A percentile compares a stretch with the other conserved stretches of the same genome.
phyloP scores from a whole-genome alignment of 2,329 filamentous ascomycete species.

The Didymella exigua region DNA sequence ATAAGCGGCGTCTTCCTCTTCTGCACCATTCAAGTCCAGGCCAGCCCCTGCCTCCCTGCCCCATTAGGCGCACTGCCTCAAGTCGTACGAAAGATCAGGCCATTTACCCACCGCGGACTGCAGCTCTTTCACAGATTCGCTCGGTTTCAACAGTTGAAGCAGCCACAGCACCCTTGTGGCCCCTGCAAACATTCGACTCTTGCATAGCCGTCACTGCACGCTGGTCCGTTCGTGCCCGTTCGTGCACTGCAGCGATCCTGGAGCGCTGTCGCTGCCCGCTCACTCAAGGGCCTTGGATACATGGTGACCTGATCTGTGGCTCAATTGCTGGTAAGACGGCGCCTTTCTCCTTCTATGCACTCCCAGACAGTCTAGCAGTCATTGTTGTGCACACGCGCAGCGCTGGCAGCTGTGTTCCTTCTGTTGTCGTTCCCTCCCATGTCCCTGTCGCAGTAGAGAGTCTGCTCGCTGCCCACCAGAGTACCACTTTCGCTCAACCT shows the following conservation, averaged over 20 bases:
- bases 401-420: background rate
- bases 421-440: conserved; percentile 2
- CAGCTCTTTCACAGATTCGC: conserved; percentile 8
- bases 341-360: conserved; percentile 9
- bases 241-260: conserved; percentile 6
- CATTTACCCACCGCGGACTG: conserved; percentile 12
- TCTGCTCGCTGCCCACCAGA: conserved; percentile 5
- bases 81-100: conserved; percentile 15
- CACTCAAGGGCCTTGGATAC: conserved; percentile 1
- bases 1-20: background rate
- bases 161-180: background rate
- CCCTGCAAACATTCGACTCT: conserved; percentile 11
- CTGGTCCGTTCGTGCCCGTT: conserved; percentile 2
- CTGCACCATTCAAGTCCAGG: background rate
- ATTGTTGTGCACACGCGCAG: background rate
- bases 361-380: background rate
- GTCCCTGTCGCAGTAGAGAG: conserved; percentile 10
- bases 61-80: conserved; percentile 3
- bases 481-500: background rate
- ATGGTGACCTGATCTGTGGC: conserved; percentile 19
- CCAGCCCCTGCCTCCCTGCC: background rate
- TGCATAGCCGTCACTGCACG: conserved; percentile 8
- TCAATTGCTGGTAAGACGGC: conserved; percentile 17
- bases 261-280: conserved; percentile 1
- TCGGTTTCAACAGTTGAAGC: background rate